Evolutionary conservation across 345 rosid species (phyloP).

Genomic region (Populus alba): DNA sequence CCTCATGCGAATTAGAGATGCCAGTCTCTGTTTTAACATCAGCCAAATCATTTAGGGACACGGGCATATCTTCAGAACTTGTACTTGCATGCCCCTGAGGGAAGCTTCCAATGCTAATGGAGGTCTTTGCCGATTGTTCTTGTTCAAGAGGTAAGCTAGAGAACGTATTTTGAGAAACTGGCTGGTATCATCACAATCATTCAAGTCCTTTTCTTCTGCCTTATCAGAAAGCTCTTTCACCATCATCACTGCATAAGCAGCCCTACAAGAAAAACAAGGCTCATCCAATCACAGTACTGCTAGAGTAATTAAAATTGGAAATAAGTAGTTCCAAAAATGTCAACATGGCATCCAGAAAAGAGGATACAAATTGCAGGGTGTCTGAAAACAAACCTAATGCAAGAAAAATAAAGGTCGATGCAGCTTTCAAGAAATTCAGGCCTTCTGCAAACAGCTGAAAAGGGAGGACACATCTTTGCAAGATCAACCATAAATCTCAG

Average conservation of each 20-base stretch:
- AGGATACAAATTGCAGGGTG: slow-evolving; percentile 18
- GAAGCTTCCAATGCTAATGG: slow-evolving; percentile 84
- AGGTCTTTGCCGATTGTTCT: slow-evolving; percentile 75
- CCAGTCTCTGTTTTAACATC: slow-evolving; percentile 51
- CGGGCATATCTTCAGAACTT: slow-evolving; percentile 69
- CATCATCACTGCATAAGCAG: slow-evolving; percentile 83
- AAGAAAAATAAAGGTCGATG: slow-evolving; percentile 90
- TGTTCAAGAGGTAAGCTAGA: slow-evolving; percentile 86
- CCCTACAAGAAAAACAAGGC: slow-evolving; percentile 51
- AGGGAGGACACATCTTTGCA: slow-evolving; percentile 93
- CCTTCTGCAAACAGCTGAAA: slow-evolving; percentile 90
- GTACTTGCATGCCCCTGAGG: slow-evolving; percentile 82
- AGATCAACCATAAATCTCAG: slow-evolving; percentile 99
- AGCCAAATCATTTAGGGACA: slow-evolving; percentile 38
- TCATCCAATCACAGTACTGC: not conserved
- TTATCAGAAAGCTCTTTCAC: slow-evolving; percentile 70
- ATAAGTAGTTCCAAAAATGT: not conserved
- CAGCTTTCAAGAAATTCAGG: slow-evolving; percentile 90
- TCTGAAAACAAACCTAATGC: slow-evolving; percentile 70
- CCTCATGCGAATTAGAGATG: slow-evolving; percentile 42
- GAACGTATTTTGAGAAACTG: slow-evolving; percentile 77
- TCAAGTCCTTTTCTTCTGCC: slow-evolving; percentile 73
- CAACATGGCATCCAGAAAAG: not conserved
- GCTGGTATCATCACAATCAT: slow-evolving; percentile 65
- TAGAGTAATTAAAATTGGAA: not conserved